Evolutionary conservation across 1,139 yeast species (phyloP).

Genomic region (Kazachstania sp.): DNA sequence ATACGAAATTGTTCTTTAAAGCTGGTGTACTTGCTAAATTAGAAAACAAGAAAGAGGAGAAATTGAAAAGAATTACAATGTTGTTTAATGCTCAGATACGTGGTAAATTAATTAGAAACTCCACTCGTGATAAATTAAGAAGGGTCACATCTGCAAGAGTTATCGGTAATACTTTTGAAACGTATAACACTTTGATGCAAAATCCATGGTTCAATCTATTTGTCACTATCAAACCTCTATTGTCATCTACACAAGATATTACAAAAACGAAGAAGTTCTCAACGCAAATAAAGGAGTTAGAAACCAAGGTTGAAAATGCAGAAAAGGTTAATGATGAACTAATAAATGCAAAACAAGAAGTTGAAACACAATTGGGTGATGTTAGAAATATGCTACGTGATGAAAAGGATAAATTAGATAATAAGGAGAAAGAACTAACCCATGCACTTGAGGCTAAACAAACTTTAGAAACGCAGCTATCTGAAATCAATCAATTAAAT

Average conservation of each 20-base stretch:
- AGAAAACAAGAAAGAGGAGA: constrained; percentile 68
- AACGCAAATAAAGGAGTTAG: constrained; percentile 51
- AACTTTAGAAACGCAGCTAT: constrained; percentile 15
- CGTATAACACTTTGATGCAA: constrained; percentile 43
- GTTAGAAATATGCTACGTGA: constrained; percentile 27
- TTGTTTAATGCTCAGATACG: constrained; percentile 60
- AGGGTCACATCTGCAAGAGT: constrained; percentile 66
- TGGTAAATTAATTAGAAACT: constrained; percentile 53
- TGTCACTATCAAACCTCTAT: constrained; percentile 64
- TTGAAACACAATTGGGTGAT: constrained; percentile 34
- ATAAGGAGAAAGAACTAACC: constrained; percentile 24
- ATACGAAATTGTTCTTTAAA: constrained; percentile 81
- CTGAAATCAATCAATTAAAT: constrained; percentile 30
- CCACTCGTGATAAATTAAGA: constrained; percentile 43
- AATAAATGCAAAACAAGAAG: constrained; percentile 27
- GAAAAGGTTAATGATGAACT: constrained; percentile 32
- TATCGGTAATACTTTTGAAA: constrained; percentile 52
- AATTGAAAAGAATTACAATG: constrained; percentile 49
- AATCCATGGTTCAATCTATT: constrained; percentile 81
- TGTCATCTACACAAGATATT: constrained; percentile 57
- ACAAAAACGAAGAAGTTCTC: constrained; percentile 48
- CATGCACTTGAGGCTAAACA: constrained; percentile 25
- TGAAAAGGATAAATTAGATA: constrained; percentile 18
- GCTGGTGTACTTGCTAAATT: constrained; percentile 88
- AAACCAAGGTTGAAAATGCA: constrained; percentile 31